phyloP scores from a whole-genome alignment of 1,139 yeast species.

The Pneumocystis oryctolagi region DNA sequence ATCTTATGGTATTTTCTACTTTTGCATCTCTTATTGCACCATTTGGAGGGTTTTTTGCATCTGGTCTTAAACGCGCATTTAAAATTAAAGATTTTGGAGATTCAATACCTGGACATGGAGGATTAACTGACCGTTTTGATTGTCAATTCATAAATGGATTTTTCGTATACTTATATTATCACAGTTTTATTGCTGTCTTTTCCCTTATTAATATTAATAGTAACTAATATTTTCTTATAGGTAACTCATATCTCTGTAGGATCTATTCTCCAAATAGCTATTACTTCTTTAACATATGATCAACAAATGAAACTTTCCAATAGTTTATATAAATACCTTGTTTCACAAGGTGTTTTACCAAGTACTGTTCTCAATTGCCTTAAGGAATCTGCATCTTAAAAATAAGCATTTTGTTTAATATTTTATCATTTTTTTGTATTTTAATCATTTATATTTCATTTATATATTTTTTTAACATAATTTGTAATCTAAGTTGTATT shows the following conservation, averaged over 20 bases:
- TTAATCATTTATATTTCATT: not conserved
- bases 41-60: slow-evolving; percentile 95
- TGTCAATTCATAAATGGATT: slow-evolving; percentile 98
- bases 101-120: slow-evolving; percentile 96
- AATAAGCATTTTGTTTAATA: not conserved
- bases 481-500: not conserved
- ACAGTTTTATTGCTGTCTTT: slow-evolving; percentile 58
- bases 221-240: not conserved
- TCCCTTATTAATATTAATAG: slow-evolving; percentile 24
- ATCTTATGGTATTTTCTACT: slow-evolving; percentile 69
- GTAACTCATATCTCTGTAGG: slow-evolving; percentile 50
- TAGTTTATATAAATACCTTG: slow-evolving; percentile 48
- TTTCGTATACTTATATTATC: slow-evolving; percentile 79
- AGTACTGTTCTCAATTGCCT: not conserved
- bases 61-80: slow-evolving; percentile 93
- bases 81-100: slow-evolving; percentile 87
- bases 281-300: slow-evolving; percentile 50
- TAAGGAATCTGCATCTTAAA: not conserved
- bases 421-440: not conserved
- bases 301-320: slow-evolving; percentile 52
- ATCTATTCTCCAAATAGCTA: slow-evolving; percentile 56
- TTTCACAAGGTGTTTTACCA: slow-evolving; percentile 31
- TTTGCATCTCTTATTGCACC: slow-evolving; percentile 97
- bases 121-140: slow-evolving; percentile 92
- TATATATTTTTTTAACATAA: not conserved